phyloP scores from a whole-genome alignment of 192 early-diverging fungal species.

The Chytriomyces confervae region DNA sequence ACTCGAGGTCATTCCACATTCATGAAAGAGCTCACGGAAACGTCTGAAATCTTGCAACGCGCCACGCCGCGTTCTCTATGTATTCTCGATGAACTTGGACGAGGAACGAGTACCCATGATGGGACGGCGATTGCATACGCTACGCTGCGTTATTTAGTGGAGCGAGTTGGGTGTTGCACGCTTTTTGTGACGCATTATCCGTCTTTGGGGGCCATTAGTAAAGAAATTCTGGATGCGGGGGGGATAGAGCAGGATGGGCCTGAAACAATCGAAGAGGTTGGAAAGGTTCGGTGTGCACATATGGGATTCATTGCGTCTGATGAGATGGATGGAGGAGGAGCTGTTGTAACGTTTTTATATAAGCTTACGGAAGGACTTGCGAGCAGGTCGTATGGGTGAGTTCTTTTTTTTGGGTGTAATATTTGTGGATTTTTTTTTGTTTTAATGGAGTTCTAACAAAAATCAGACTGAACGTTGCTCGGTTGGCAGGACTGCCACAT shows the following conservation, averaged over 20 bases:
- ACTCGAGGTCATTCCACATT: constrained; percentile 73
- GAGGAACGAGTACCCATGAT: constrained; percentile 79
- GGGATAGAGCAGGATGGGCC: neutral
- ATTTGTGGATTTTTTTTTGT: neutral
- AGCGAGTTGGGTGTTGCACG: constrained; percentile 53
- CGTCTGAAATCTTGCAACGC: constrained; percentile 41
- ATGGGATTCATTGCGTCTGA: constrained; percentile 46
- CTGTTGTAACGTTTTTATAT: constrained; percentile 65
- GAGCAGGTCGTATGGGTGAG: constrained; percentile 66
- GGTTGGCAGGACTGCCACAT: constrained; percentile 65
- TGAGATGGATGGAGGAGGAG: neutral
- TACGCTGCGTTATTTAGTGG: constrained; percentile 62
- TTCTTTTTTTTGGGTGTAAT: constrained; percentile 35
- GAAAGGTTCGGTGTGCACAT: constrained; percentile 38
- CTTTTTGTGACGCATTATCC: constrained; percentile 85
- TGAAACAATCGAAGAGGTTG: neutral
- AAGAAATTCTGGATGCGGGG: constrained; percentile 14
- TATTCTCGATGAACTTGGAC: constrained; percentile 81
- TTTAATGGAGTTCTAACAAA: neutral
- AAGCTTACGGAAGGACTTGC: constrained; percentile 69
- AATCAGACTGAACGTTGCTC: constrained; percentile 73
- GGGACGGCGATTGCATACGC: constrained; percentile 79
- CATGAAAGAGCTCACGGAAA: constrained; percentile 63
- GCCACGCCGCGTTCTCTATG: constrained; percentile 60
- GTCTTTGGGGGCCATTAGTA: constrained; percentile 27